Evolutionary conservation across 1,284 basidiomycete genomes (phyloP).

Genomic region (Apiotrichum porosum): DNA sequence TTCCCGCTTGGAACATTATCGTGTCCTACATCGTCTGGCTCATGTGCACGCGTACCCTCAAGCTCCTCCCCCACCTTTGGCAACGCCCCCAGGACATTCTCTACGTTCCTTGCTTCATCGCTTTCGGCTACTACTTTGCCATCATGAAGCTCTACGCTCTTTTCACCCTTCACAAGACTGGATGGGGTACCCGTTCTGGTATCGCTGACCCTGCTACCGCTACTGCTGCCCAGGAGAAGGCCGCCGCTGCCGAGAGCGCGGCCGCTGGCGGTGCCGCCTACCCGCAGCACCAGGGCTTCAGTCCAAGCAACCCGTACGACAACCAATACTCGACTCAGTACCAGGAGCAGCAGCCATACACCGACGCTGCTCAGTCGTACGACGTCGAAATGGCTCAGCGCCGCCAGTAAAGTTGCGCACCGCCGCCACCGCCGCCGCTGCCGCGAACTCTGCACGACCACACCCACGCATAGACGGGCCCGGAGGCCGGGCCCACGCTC

Average conservation of each 20-base stretch:
- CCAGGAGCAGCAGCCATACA: neutral
- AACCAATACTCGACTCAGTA: neutral
- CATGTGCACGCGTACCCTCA: slow-evolving; percentile 72
- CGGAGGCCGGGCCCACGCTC: neutral
- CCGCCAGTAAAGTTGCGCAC: neutral
- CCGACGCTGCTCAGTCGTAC: slow-evolving; percentile 12
- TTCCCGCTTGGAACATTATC: slow-evolving; percentile 83
- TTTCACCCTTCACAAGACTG: slow-evolving; percentile 79
- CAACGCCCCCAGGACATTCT: slow-evolving; percentile 75
- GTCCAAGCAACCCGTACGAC: neutral
- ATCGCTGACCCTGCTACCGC: slow-evolving; percentile 63
- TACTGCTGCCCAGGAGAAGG: slow-evolving; percentile 36
- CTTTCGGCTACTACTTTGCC: slow-evolving; percentile 72
- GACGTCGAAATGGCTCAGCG: slow-evolving; percentile 35
- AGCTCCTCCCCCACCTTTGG: slow-evolving; percentile 85
- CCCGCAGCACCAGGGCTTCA: too few relatives aligned
- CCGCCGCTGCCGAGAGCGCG: slow-evolving; percentile 13
- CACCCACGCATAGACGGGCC: slow-evolving; percentile 3
- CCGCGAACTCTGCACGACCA: neutral
- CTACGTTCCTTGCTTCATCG: slow-evolving; percentile 83
- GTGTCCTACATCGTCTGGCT: slow-evolving; percentile 71
- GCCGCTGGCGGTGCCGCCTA: neutral
- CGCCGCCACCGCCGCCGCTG: too few relatives aligned
- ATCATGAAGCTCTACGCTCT: slow-evolving; percentile 82
- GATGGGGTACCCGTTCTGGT: slow-evolving; percentile 85